These are phyloP conservation scores for Casuarina equisetifolia DNA, from an alignment of 306 rosid genomes.

Conservation along the genomic window DNA sequence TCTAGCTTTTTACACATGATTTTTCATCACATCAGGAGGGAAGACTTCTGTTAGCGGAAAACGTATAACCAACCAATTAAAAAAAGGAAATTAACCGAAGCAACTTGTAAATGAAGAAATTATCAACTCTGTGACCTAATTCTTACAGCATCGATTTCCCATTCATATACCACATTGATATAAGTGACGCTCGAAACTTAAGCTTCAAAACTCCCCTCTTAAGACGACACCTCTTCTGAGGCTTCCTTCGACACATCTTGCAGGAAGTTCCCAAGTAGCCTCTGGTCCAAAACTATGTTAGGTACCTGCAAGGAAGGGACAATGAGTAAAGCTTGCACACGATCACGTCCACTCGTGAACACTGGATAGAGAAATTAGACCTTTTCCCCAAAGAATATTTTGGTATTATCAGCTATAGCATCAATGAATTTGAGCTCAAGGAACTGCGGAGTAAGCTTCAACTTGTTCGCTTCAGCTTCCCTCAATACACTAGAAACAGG, in stretches of 20 bases:
- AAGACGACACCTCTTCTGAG: constrained; percentile 3
- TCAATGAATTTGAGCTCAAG: constrained; percentile 83
- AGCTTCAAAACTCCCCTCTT: constrained; percentile 21
- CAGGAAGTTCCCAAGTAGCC: constrained; percentile 77
- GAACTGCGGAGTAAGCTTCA: constrained; percentile 91
- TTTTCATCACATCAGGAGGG: too few species aligned
- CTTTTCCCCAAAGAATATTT: constrained; percentile 97
- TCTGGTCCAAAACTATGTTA: constrained; percentile 79
- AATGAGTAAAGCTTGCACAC: constrained; percentile 24
- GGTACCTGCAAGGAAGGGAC: constrained; percentile 60
- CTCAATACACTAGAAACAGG: constrained; percentile 48
- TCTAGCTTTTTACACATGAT: too few species aligned
- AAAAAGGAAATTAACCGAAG: too few species aligned
- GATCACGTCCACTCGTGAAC: too few species aligned
- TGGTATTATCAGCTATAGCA: constrained; percentile 78
- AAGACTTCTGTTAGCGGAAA: too few species aligned
- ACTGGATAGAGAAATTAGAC: constrained; percentile 29
- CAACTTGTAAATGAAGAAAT: too few species aligned
- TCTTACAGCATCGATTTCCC: too few species aligned
- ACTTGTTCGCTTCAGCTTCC: constrained; percentile 91
- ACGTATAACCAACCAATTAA: too few species aligned
- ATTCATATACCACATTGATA: background rate
- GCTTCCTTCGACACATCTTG: constrained; percentile 40
- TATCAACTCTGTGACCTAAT: too few species aligned
- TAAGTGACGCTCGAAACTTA: constrained; percentile 16